Percentiles rank a stretch among this genome's conserved stretches.
phyloP scores from a whole-genome alignment of 306 rosid species.

The Argentina anserina region DNA sequence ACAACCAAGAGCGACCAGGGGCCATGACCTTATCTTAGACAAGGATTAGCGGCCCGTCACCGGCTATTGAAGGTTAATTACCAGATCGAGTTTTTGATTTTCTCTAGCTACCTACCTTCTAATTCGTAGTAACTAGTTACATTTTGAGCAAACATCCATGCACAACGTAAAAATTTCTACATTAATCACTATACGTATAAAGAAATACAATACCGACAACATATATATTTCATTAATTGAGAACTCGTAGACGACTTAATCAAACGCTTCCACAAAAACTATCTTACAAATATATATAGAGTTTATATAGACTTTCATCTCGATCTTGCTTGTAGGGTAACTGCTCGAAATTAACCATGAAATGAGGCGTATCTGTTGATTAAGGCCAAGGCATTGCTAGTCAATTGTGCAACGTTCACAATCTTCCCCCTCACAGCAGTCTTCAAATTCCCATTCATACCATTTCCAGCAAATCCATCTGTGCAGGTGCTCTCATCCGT shows the following conservation, averaged over 20 bases:
- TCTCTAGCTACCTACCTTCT: background rate
- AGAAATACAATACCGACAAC: background rate
- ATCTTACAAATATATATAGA: background rate
- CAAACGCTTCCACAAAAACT: background rate
- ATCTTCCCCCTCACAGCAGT: constrained; percentile 31
- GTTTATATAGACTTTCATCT: background rate
- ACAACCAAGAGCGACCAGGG: background rate
- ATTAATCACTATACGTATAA: background rate
- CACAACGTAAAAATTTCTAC: background rate
- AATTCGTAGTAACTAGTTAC: background rate
- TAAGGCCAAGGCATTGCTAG: constrained; percentile 81
- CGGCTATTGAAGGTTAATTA: background rate
- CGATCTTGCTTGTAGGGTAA: background rate
- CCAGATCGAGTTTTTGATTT: background rate
- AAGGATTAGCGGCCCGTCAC: background rate
- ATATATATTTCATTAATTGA: background rate
- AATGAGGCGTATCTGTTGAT: constrained; percentile 46
- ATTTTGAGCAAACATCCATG: background rate
- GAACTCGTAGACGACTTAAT: background rate
- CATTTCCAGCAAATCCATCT: constrained; percentile 50
- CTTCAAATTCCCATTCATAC: constrained; percentile 33
- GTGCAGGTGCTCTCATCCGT: constrained; percentile 64
- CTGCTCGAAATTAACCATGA: constrained; percentile 10
- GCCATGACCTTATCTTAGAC: background rate
- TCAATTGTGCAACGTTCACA: constrained; percentile 47